Conservation (phyloP, 768 basidiomycete species). For the Suillus luteus region DNA sequence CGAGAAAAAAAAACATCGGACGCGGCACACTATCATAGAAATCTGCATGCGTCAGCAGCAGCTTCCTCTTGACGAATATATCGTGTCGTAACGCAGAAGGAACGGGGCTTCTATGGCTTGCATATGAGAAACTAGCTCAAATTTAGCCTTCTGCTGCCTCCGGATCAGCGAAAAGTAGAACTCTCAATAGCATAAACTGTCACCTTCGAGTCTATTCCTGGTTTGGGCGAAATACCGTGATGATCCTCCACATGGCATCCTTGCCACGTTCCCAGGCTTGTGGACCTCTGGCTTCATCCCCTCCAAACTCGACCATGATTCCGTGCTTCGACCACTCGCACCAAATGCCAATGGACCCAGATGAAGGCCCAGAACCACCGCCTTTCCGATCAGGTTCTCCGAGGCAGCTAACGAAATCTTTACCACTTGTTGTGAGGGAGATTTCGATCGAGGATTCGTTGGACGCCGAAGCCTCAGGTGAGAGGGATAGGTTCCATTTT, state of each 20-base stretch:
- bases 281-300: conserved; percentile 72
- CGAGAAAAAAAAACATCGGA: background rate
- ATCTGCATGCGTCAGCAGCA: background rate
- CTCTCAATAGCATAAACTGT: background rate
- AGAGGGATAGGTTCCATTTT: conserved; percentile 52
- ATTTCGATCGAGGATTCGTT: conserved; percentile 42
- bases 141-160: background rate
- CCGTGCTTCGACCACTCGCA: conserved; percentile 87
- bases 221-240: conserved; percentile 57
- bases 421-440: conserved; percentile 59
- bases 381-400: conserved; percentile 93
- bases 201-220: background rate
- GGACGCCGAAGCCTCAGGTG: conserved; percentile 19
- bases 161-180: background rate
- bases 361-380: conserved; percentile 81
- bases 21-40: background rate
- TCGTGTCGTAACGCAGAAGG: too few relatives aligned
- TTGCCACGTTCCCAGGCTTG: conserved; percentile 89
- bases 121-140: background rate
- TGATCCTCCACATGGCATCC: conserved; percentile 75
- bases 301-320: conserved; percentile 85
- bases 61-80: background rate
- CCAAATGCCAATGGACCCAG: conserved; percentile 89
- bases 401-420: conserved; percentile 70
- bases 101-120: background rate